Percentiles rank a stretch among this genome's conserved stretches.
These are phyloP conservation scores for Rhizopogon rudus DNA, from an alignment of 768 basidiomycete genomes.

Conservation along the genomic window DNA sequence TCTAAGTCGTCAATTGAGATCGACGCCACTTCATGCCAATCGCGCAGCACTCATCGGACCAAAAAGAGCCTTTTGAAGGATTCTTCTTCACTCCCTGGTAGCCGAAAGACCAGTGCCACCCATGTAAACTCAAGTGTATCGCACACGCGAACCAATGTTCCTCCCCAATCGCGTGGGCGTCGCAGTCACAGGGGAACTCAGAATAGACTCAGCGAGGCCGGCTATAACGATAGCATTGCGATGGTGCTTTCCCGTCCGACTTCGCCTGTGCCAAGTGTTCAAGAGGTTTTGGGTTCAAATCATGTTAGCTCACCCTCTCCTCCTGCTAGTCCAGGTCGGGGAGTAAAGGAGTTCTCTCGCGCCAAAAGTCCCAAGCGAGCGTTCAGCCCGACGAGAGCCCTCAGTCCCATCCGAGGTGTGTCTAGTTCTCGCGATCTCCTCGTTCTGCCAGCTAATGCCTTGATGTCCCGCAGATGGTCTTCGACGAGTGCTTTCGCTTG, in stretches of 20 bases:
- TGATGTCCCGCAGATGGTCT: constrained; percentile 17
- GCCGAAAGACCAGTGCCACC: neutral
- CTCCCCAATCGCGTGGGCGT: constrained; percentile 15
- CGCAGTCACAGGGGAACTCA: constrained; percentile 9
- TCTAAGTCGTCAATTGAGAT: constrained; percentile 11
- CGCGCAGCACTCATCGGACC: too few species aligned
- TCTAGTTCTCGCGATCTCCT: constrained; percentile 13
- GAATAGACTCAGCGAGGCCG: neutral
- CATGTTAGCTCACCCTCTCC: neutral
- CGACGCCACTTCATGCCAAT: neutral
- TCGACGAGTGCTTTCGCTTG: constrained; percentile 22
- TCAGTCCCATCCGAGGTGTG: constrained; percentile 29
- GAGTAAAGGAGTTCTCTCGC: neutral
- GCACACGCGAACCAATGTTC: neutral
- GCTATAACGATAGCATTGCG: constrained; percentile 11
- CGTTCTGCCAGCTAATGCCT: constrained; percentile 1
- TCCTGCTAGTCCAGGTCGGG: constrained; percentile 1
- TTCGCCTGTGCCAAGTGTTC: constrained; percentile 7
- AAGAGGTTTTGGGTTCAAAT: constrained; percentile 3
- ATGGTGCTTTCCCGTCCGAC: constrained; percentile 22
- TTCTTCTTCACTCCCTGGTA: neutral
- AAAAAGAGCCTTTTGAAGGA: neutral
- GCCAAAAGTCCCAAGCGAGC: constrained; percentile 16
- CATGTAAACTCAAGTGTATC: neutral
- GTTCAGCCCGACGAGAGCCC: constrained; percentile 15